phyloP scores from a whole-genome alignment of 306 rosid genomes.

The Mimosa pudica region DNA sequence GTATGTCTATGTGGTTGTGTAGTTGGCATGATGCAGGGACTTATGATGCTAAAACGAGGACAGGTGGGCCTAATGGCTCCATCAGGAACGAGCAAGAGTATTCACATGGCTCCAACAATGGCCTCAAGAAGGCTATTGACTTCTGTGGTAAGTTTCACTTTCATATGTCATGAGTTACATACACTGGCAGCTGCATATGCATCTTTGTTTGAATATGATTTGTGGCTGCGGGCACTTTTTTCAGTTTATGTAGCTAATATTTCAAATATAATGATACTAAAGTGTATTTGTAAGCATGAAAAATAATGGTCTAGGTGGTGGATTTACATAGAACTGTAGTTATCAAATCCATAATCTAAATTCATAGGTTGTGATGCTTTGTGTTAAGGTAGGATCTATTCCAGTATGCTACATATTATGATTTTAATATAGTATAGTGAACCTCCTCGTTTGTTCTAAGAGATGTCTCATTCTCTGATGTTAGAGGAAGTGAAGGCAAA shows the following conservation, averaged over 20 bases:
- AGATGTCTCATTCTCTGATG: slow-evolving; percentile 32
- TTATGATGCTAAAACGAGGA: slow-evolving; percentile 67
- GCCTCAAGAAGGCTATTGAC: slow-evolving; percentile 91
- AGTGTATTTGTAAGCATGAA: neutral
- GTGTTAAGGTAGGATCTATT: neutral
- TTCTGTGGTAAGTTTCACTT: slow-evolving; percentile 63
- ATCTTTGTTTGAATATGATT: neutral
- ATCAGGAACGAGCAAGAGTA: slow-evolving; percentile 85
- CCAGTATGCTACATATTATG: neutral
- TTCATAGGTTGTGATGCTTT: neutral
- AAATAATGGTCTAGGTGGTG: neutral
- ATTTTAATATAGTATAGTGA: neutral
- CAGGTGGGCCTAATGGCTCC: slow-evolving; percentile 93
- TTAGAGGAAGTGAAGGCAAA: slow-evolving; percentile 71
- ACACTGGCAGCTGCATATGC: neutral
- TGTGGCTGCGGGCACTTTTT: neutral
- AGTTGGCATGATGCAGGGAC: slow-evolving; percentile 99
- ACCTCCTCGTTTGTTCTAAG: slow-evolving; percentile 17
- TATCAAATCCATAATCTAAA: neutral
- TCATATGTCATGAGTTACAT: neutral
- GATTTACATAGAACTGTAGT: neutral
- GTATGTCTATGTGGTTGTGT: slow-evolving; percentile 21
- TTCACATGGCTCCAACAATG: slow-evolving; percentile 77
- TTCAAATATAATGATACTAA: neutral
- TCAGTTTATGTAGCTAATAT: neutral